Evolutionary conservation across 1,284 basidiomycete species (phyloP).

Genomic region (Sphaerobolus stellatus): DNA sequence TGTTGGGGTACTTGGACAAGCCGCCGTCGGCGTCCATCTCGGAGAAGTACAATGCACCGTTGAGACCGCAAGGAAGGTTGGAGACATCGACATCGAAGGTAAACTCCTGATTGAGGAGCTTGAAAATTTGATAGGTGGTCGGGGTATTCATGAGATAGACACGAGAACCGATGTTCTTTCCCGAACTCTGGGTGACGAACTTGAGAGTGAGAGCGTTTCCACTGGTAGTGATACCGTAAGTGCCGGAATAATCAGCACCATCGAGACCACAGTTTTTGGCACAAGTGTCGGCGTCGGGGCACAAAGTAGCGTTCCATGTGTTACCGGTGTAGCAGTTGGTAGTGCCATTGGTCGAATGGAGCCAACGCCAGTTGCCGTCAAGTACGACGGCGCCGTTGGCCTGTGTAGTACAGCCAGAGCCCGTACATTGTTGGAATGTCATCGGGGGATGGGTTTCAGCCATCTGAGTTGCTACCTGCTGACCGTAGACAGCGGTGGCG

Average conservation of each 20-base stretch:
- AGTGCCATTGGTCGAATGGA: constrained; percentile 26
- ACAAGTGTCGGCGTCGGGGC: constrained; percentile 19
- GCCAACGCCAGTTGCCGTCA: constrained; percentile 41
- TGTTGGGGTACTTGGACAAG: constrained; percentile 17
- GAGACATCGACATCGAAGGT: constrained; percentile 26
- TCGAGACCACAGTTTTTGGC: constrained; percentile 23
- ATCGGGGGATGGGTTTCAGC: constrained; percentile 36
- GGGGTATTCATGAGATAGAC: constrained; percentile 21
- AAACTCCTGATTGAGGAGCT: constrained; percentile 23
- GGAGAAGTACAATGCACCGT: constrained; percentile 22
- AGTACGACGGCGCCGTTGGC: constrained; percentile 30
- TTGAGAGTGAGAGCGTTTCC: constrained; percentile 25
- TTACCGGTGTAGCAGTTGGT: constrained; percentile 26
- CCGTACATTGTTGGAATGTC: constrained; percentile 31
- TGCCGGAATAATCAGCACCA: constrained; percentile 21
- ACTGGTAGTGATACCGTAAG: constrained; percentile 21
- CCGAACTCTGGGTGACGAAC: constrained; percentile 17
- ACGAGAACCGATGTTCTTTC: constrained; percentile 25
- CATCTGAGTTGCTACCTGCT: constrained; percentile 34
- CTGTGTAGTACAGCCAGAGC: constrained; percentile 26
- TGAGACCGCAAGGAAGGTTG: constrained; percentile 28
- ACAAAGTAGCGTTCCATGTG: constrained; percentile 21
- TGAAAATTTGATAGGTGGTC: constrained; percentile 23
- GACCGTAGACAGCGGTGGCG: constrained; percentile 16
- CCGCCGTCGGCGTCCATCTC: constrained; percentile 24